phyloP scores from a whole-genome alignment of 2,329 filamentous ascomycete species.

The Neofusicoccum ribis region DNA sequence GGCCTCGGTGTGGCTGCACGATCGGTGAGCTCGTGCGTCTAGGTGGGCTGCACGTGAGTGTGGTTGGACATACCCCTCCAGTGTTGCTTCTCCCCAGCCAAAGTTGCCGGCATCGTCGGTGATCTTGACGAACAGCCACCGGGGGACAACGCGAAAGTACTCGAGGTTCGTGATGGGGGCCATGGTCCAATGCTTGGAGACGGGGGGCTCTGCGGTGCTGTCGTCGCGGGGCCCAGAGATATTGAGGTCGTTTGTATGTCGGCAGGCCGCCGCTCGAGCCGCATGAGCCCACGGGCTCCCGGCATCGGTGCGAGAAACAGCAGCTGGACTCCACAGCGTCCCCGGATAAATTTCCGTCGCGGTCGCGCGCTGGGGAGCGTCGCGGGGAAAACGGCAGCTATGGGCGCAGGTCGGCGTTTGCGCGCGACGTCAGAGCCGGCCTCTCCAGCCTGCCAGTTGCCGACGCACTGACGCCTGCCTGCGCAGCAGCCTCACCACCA shows the following conservation, averaged over 20 bases:
- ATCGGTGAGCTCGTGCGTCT: neutral
- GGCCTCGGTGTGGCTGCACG: slow-evolving; percentile 61
- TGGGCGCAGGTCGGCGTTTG: slow-evolving; percentile 5
- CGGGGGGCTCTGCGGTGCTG: neutral
- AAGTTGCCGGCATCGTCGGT: slow-evolving; percentile 63
- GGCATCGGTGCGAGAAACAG: slow-evolving; percentile 3
- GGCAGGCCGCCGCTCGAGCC: neutral
- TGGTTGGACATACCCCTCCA: slow-evolving; percentile 56
- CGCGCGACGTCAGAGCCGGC: neutral
- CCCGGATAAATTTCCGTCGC: slow-evolving; percentile 12
- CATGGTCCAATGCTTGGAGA: slow-evolving; percentile 44
- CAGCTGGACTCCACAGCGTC: slow-evolving; percentile 1
- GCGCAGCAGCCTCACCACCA: neutral
- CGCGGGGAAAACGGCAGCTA: slow-evolving; percentile 7
- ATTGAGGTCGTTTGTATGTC: neutral
- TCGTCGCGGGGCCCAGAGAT: neutral
- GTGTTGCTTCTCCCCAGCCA: slow-evolving; percentile 74
- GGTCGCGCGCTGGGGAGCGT: neutral
- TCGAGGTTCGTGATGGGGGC: slow-evolving; percentile 66
- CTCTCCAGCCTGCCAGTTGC: neutral
- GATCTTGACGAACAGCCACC: slow-evolving; percentile 79
- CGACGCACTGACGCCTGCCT: neutral
- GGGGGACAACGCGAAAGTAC: slow-evolving; percentile 72
- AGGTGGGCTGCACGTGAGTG: neutral
- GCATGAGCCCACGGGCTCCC: neutral